phyloP scores from a whole-genome alignment of 805 yeast genomes.

The Monosporozyma unispora region DNA sequence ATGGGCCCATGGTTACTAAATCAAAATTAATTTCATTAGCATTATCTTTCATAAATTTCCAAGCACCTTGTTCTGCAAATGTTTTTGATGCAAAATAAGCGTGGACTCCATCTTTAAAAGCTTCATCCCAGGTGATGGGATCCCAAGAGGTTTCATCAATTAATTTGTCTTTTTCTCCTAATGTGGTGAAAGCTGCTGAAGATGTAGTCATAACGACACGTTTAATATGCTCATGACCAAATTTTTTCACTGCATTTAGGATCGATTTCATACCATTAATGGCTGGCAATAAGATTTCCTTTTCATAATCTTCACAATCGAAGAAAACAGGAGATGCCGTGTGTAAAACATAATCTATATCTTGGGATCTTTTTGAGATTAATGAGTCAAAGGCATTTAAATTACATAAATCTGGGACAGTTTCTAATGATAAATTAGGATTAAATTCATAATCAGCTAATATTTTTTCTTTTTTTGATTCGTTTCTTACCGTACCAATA shows the following conservation, averaged over 20 bases:
- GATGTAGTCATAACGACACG: conserved; percentile 50
- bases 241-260: conserved; percentile 35
- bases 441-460: conserved; percentile 24
- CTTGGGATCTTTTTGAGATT: conserved; percentile 32
- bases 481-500: conserved; percentile 43
- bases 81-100: conserved; percentile 38
- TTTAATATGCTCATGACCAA: conserved; percentile 35
- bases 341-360: conserved; percentile 39
- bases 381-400: conserved; percentile 39
- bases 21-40: conserved; percentile 33
- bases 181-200: conserved; percentile 35
- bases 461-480: conserved; percentile 35
- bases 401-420: conserved; percentile 30
- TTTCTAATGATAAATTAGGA: conserved; percentile 22
- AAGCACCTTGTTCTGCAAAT: conserved; percentile 50
- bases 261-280: conserved; percentile 43
- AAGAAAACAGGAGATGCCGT: conserved; percentile 40
- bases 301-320: conserved; percentile 34
- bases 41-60: conserved; percentile 40
- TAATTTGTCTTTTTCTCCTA: conserved; percentile 7
- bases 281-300: conserved; percentile 46
- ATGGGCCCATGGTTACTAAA: conserved; percentile 37
- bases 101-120: conserved; percentile 8
- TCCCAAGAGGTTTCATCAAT: conserved; percentile 32
- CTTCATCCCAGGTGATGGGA: conserved; percentile 26